A percentile compares a stretch with the other conserved stretches of the same genome.
phyloP scores from a whole-genome alignment of 2,329 filamentous ascomycete genomes.

The Cadophora sp. region DNA sequence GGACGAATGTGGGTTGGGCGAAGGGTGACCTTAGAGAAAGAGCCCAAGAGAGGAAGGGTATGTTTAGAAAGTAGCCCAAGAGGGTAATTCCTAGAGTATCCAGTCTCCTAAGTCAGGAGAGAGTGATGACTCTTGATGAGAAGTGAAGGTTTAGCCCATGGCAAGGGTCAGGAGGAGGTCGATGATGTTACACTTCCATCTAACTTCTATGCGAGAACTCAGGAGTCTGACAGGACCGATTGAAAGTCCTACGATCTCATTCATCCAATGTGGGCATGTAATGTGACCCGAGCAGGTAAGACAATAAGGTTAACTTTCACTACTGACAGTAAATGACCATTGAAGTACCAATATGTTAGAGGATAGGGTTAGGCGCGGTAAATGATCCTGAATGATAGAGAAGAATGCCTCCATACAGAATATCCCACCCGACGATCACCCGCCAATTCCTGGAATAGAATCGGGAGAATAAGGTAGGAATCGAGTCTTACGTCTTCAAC shows the following conservation, averaged over 20 bases:
- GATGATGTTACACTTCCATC: constrained; percentile 3
- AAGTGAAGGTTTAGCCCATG: constrained; percentile 7
- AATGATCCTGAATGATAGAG: background rate
- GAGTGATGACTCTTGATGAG: background rate
- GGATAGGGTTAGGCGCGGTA: constrained; percentile 2
- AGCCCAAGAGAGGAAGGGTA: constrained; percentile 8
- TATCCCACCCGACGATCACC: background rate
- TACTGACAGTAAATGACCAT: background rate
- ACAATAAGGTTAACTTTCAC: constrained; percentile 1
- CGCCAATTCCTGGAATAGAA: constrained; percentile 8
- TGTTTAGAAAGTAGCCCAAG: constrained; percentile 5
- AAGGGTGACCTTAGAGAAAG: constrained; percentile 8
- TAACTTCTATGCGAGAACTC: background rate
- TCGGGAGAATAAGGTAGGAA: background rate
- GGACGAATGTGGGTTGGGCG: constrained; percentile 11
- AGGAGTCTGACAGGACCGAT: background rate
- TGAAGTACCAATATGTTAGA: background rate
- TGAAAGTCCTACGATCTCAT: background rate
- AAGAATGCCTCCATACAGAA: constrained; percentile 2
- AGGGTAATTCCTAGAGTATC: background rate
- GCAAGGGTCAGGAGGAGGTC: background rate
- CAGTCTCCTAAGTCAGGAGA: background rate
- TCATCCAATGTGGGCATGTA: background rate
- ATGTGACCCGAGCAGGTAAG: background rate
- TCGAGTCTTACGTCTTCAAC: background rate